A percentile compares a stretch with the other conserved stretches of the same genome.
Conservation (phyloP, 495 filamentous ascomycete species). For the Penicillium coffeae region DNA sequence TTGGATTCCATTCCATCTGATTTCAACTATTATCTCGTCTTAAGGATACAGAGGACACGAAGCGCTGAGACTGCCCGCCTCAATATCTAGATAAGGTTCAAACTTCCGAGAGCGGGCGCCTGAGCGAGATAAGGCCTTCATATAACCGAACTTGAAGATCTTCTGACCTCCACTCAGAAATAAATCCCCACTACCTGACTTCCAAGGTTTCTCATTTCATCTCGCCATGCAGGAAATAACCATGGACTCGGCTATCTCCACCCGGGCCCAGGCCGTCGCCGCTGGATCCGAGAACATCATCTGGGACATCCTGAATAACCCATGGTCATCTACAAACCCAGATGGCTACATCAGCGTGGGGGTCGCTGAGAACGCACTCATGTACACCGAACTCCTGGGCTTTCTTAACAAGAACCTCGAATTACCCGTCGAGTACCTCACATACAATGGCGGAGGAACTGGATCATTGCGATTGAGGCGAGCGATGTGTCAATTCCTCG, state of each 20-base stretch:
- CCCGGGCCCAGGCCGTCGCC: constrained; percentile 17
- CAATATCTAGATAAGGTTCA: too few species aligned
- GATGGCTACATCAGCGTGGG: constrained; percentile 37
- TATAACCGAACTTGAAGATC: too few species aligned
- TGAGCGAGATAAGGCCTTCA: too few species aligned
- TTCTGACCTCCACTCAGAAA: too few species aligned
- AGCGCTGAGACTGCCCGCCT: too few species aligned
- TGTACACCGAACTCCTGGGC: constrained; percentile 33
- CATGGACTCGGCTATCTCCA: constrained; percentile 7
- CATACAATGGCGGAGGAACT: constrained; percentile 38
- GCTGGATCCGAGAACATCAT: constrained; percentile 14
- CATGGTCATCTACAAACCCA: constrained; percentile 27
- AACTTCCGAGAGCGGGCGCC: too few species aligned
- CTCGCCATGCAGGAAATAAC: too few species aligned
- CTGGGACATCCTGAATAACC: constrained; percentile 26
- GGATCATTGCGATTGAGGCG: constrained; percentile 35
- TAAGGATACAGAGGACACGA: background rate
- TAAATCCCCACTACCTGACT: too few species aligned
- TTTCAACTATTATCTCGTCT: background rate
- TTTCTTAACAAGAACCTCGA: constrained; percentile 30
- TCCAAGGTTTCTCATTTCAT: background rate
- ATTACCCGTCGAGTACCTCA: constrained; percentile 33
- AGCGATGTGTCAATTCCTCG: constrained; percentile 44
- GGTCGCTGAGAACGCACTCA: constrained; percentile 38
- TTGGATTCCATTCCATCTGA: background rate